Conservation (phyloP, 1,139 yeast species). For the Protomyces arabidopsidicola region DNA sequence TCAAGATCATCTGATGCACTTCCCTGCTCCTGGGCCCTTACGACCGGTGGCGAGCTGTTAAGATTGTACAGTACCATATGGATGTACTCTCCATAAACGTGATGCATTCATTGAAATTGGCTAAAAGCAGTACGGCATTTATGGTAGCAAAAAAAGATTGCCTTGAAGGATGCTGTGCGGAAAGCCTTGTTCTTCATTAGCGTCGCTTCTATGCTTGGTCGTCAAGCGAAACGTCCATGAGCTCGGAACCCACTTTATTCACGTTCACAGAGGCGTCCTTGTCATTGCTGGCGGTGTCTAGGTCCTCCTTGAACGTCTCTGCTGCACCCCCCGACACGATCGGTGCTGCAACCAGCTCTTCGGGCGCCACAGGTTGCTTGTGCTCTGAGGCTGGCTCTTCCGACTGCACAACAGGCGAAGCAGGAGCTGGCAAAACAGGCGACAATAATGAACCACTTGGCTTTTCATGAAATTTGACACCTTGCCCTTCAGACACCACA, state of each 20-base stretch:
- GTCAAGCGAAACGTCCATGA: background rate
- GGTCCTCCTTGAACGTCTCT: background rate
- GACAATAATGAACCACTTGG: background rate
- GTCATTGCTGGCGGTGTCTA: background rate
- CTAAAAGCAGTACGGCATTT: background rate
- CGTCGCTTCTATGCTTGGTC: background rate
- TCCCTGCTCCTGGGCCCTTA: background rate
- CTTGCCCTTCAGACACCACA: background rate
- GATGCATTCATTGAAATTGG: background rate
- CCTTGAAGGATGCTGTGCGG: too few species aligned
- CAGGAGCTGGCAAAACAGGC: background rate
- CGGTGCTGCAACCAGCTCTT: background rate
- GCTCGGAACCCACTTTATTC: background rate
- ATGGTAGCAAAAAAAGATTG: background rate
- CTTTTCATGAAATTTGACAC: background rate
- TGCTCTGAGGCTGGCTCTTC: background rate
- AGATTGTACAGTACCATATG: background rate
- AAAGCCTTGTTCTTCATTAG: too few species aligned
- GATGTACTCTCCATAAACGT: background rate
- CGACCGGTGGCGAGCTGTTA: background rate
- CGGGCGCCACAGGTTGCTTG: background rate
- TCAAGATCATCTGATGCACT: background rate
- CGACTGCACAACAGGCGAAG: background rate
- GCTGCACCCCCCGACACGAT: background rate
- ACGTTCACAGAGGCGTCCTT: background rate